Evolutionary conservation across 805 yeast species (phyloP).

Genomic region (Kazachstania viticola): DNA sequence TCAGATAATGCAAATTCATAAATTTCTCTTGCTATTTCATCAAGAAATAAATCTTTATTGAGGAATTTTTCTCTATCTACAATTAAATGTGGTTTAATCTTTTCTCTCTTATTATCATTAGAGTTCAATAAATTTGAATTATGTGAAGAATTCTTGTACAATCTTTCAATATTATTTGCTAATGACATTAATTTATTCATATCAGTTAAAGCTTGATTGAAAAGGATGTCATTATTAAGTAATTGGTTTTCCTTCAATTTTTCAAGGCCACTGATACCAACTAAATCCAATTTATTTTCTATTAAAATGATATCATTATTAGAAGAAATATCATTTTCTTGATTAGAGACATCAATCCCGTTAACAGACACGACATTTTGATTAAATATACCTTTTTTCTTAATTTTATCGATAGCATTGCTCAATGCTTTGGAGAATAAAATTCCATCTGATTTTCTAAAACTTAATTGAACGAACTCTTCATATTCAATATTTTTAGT

Average conservation of each 20-base stretch:
- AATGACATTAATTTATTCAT: slow-evolving; percentile 65
- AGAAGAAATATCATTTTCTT: slow-evolving; percentile 1
- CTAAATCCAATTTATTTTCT: slow-evolving; percentile 25
- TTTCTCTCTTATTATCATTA: slow-evolving; percentile 1
- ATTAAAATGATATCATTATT: slow-evolving; percentile 4
- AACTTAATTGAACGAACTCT: slow-evolving; percentile 51
- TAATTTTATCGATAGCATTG: slow-evolving; percentile 34
- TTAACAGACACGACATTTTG: slow-evolving; percentile 27
- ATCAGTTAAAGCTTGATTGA: slow-evolving; percentile 64
- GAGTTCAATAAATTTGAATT: slow-evolving; percentile 15
- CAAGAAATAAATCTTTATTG: slow-evolving; percentile 34
- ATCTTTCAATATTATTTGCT: slow-evolving; percentile 56
- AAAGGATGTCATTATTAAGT: slow-evolving; percentile 45
- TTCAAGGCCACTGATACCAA: slow-evolving; percentile 68
- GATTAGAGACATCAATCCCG: slow-evolving; percentile 13
- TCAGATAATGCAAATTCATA: slow-evolving; percentile 48
- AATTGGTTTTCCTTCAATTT: slow-evolving; percentile 42
- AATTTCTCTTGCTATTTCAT: slow-evolving; percentile 69
- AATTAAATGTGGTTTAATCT: slow-evolving; percentile 13
- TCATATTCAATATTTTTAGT: slow-evolving; percentile 1
- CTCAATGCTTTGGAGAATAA: slow-evolving; percentile 38
- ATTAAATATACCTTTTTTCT: slow-evolving; percentile 11
- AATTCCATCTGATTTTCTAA: slow-evolving; percentile 58
- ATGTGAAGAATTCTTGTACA: slow-evolving; percentile 29
- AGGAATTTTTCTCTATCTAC: slow-evolving; percentile 27